A percentile compares a stretch with the other conserved stretches of the same genome.
Conservation (phyloP, 306 rosid genomes). For the Pyrus bretschneideri region DNA sequence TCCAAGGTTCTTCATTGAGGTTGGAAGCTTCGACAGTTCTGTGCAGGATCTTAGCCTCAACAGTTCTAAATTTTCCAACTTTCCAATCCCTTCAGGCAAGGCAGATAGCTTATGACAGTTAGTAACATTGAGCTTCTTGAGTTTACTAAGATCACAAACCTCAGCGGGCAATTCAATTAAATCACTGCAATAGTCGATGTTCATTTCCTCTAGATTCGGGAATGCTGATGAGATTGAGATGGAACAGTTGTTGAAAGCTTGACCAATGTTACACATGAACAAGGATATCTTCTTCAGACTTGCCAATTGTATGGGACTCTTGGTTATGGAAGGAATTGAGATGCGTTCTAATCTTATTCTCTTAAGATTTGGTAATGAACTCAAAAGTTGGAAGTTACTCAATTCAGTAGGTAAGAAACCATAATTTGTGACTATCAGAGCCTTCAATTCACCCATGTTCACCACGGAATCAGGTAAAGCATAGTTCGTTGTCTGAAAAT, state of each 20-base stretch:
- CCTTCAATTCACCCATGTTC: slow-evolving; percentile 47
- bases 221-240: slow-evolving; percentile 25
- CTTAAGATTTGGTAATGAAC: slow-evolving; percentile 24
- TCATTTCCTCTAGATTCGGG: slow-evolving; percentile 47
- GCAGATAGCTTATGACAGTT: slow-evolving; percentile 13
- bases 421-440: slow-evolving; percentile 36
- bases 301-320: slow-evolving; percentile 18
- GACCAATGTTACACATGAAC: slow-evolving; percentile 51
- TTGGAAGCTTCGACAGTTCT: slow-evolving; percentile 30
- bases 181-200: slow-evolving; percentile 28
- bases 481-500: slow-evolving; percentile 31
- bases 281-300: slow-evolving; percentile 49
- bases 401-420: slow-evolving; percentile 26
- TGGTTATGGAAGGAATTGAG: slow-evolving; percentile 24
- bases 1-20: slow-evolving; percentile 22
- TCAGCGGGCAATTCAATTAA: slow-evolving; percentile 28
- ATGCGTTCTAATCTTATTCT: slow-evolving; percentile 51
- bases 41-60: slow-evolving; percentile 44
- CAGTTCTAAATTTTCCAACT: slow-evolving; percentile 30
- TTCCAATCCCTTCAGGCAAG: slow-evolving; percentile 36
- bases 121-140: background rate
- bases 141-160: slow-evolving; percentile 20
- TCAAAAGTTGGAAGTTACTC: background rate
- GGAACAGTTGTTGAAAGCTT: slow-evolving; percentile 30
- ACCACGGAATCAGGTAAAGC: slow-evolving; percentile 36